phyloP scores from a whole-genome alignment of 1,139 yeast genomes.

The Taphrina betulina region DNA sequence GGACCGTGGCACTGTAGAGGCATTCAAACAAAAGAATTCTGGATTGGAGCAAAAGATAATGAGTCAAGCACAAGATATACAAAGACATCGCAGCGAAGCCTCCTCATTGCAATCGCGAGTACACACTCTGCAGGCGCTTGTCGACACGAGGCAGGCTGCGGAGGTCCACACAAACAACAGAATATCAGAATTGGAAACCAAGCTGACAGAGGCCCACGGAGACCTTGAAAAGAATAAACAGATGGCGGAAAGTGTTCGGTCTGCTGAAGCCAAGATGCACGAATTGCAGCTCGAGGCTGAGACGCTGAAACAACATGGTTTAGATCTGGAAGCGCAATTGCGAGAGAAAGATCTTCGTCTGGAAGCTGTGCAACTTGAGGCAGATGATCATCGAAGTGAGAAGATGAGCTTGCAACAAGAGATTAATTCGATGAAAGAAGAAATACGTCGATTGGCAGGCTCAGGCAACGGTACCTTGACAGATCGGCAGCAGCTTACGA shows the following conservation, averaged over 20 bases:
- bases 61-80: constrained; percentile 31
- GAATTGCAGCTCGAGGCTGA: neutral
- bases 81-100: constrained; percentile 14
- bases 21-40: constrained; percentile 42
- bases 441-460: constrained; percentile 12
- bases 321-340: neutral
- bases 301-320: neutral
- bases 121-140: neutral
- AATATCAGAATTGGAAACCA: neutral
- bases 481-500: neutral
- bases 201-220: neutral
- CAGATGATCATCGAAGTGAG: constrained; percentile 9
- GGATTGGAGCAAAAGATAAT: constrained; percentile 52
- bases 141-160: neutral
- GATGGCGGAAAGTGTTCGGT: neutral
- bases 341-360: neutral
- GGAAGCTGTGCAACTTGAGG: constrained; percentile 4
- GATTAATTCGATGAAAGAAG: constrained; percentile 16
- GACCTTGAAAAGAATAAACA: neutral
- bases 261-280: neutral
- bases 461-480: neutral
- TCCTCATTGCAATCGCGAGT: constrained; percentile 1
- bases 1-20: constrained; percentile 49
- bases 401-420: constrained; percentile 13
- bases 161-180: neutral